These are phyloP conservation scores for Plicaturopsis crispa DNA, from an alignment of 768 basidiomycete species.

Conservation along the genomic window DNA sequence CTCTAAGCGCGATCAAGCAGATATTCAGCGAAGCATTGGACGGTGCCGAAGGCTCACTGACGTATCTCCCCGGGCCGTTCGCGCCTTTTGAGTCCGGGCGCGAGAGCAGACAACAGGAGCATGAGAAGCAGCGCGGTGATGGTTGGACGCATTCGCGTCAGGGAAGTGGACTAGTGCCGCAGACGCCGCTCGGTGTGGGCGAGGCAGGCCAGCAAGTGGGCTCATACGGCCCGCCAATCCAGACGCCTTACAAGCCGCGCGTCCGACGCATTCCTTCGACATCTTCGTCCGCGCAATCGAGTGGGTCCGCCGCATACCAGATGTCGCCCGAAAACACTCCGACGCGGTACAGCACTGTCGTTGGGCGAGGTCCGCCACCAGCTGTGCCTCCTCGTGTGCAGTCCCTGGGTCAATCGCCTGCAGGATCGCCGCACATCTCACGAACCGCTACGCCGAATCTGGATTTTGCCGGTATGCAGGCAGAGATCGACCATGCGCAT, in stretches of 20 bases:
- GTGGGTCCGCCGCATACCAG: constrained; percentile 11
- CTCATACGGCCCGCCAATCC: constrained; percentile 17
- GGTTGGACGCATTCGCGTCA: constrained; percentile 35
- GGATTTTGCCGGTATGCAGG: constrained; percentile 63
- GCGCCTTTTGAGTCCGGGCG: constrained; percentile 58
- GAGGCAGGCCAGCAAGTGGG: constrained; percentile 14
- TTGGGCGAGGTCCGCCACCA: constrained; percentile 1
- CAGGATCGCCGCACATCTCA: constrained; percentile 36
- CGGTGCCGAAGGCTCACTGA: constrained; percentile 55
- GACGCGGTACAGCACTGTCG: constrained; percentile 24
- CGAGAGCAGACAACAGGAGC: constrained; percentile 36
- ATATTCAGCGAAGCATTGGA: constrained; percentile 85
- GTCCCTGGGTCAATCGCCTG: constrained; percentile 34
- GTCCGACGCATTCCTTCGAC: constrained; percentile 47
- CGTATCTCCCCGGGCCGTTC: constrained; percentile 63
- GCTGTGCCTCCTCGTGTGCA: constrained; percentile 20
- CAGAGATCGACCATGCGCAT: constrained; percentile 73
- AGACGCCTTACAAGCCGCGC: constrained; percentile 73
- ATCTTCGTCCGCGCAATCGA: constrained; percentile 24
- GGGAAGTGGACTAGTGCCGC: constrained; percentile 26
- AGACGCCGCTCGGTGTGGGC: constrained; percentile 30
- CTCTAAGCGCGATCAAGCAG: constrained; percentile 80
- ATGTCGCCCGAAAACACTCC: constrained; percentile 41
- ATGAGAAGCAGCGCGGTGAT: too few species aligned
- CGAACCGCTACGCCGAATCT: constrained; percentile 64